Base-by-base conservation (phyloP, 2,329 filamentous ascomycete genomes). In the Fusarium irregulare region DNA sequence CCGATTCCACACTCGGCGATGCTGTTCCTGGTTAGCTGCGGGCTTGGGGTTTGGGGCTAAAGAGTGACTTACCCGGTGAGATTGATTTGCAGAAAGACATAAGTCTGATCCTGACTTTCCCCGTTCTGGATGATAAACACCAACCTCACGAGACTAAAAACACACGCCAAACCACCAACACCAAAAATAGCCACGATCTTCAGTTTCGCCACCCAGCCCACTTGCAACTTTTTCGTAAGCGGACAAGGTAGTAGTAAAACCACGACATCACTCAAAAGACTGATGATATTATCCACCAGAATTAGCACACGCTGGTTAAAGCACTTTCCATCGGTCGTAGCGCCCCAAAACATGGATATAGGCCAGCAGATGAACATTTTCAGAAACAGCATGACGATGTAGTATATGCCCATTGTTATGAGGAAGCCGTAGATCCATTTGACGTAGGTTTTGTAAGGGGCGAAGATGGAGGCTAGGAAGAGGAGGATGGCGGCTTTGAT, bases 381-480 rank as follows among this genome's bases (percentile, higher is more conserved):
- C 0, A 69, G 55, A 4, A 69, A 69, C 0, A 69, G 10, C 66
- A 69, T 69, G 1, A 64, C 23, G 1, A 50, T 13, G 13, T 69
- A 69, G 42, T 69, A 69, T 1, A 70, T 13, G 0, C 30, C 60
- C 66, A 70, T 70, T 2, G 66, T 18, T 1, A 34, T 41, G 0
- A 69, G 60, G 4, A 69, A 70, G 16, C 44, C 55, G 6, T 69
- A 69, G 2, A 69, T 69, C 66, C 66, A 69, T 28, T 61, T 69
- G 2, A 66, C 66, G n/a, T 69, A 69, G 5, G 56, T 56, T 10
- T 70, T 70, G 13, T 69, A 70, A 0, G 66, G 66, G 1, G 66
- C 32, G 13, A 69, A 69, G 5, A 69, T 56, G 1, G 28, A 54
- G 6, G 66, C 60, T 2, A 69, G 50, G 40, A 69, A 69, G 6